Evolutionary conservation across 768 basidiomycete species (phyloP).

Genomic region (Suillus occidentalis): DNA sequence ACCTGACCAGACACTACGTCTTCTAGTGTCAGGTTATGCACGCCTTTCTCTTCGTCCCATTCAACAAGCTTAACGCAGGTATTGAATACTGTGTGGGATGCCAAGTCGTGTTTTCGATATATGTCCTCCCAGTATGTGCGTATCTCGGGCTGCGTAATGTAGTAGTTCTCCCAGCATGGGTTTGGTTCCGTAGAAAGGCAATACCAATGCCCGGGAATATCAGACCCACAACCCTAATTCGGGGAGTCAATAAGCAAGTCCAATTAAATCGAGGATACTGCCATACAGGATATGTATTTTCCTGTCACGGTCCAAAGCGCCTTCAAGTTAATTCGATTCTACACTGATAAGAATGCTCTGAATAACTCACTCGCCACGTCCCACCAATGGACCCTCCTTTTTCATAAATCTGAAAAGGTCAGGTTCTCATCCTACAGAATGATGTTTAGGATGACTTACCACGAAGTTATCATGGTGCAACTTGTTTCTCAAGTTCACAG

Average conservation of each 20-base stretch:
- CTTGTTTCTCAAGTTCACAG: conserved; percentile 45
- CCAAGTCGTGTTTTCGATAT: conserved; percentile 44
- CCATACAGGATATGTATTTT: conserved; percentile 53
- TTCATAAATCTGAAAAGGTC: conserved; percentile 47
- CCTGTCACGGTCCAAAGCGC: conserved; percentile 30
- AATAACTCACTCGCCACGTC: conserved; percentile 54
- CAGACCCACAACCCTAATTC: conserved; percentile 50
- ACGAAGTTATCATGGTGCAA: conserved; percentile 49
- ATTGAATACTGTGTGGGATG: conserved; percentile 40
- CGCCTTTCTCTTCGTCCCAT: conserved; percentile 45
- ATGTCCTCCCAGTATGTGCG: conserved; percentile 50
- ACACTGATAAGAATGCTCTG: conserved; percentile 18
- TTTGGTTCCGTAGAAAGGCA: conserved; percentile 55
- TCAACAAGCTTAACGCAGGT: conserved; percentile 40
- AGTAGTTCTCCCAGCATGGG: conserved; percentile 50
- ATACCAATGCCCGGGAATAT: conserved; percentile 56
- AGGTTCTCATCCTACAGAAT: neutral
- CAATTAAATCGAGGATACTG: no score
- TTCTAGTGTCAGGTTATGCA: conserved; percentile 43
- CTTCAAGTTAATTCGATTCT: neutral
- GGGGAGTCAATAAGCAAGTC: neutral
- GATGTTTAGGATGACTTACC: conserved; percentile 30
- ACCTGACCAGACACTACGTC: conserved; percentile 38
- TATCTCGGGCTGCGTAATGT: conserved; percentile 49
- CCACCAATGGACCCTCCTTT: conserved; percentile 48